These are phyloP conservation scores for Mucor saturninus DNA, from an alignment of 371 early-diverging fungal genomes.

Conservation along the genomic window DNA sequence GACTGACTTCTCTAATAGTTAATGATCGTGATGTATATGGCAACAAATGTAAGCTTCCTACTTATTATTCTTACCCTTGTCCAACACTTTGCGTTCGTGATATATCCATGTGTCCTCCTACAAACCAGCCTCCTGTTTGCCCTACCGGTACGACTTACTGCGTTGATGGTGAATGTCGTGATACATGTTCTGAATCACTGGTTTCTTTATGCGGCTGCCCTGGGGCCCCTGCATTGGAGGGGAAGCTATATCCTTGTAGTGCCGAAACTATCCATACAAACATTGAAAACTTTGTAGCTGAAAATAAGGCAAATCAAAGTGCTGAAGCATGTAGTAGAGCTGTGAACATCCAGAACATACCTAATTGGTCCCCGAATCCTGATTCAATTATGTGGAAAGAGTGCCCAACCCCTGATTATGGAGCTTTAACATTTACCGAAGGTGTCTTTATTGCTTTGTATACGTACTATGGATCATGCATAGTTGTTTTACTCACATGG, in stretches of 20 bases:
- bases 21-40: conserved; percentile 56
- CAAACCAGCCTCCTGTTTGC: conserved; percentile 33
- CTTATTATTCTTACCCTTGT: conserved; percentile 48
- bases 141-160: conserved; percentile 50
- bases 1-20: conserved; percentile 28
- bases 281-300: conserved; percentile 47
- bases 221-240: conserved; percentile 34
- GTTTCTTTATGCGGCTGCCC: conserved; percentile 42
- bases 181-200: conserved; percentile 35
- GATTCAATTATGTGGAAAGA: conserved; percentile 52
- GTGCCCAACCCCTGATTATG: conserved; percentile 58
- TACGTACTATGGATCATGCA: conserved; percentile 66
- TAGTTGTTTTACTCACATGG: conserved; percentile 56
- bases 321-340: conserved; percentile 17
- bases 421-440: conserved; percentile 46
- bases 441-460: conserved; percentile 52
- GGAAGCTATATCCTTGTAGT: conserved; percentile 37
- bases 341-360: conserved; percentile 7
- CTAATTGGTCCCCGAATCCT: conserved; percentile 45
- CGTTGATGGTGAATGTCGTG: conserved; percentile 54
- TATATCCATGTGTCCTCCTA: conserved; percentile 39
- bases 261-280: conserved; percentile 24
- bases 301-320: conserved; percentile 45
- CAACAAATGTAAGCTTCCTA: conserved; percentile 47
- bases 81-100: conserved; percentile 57